Conservation (phyloP, 2,329 filamentous ascomycete genomes). For the Calonectria leucothoes region DNA sequence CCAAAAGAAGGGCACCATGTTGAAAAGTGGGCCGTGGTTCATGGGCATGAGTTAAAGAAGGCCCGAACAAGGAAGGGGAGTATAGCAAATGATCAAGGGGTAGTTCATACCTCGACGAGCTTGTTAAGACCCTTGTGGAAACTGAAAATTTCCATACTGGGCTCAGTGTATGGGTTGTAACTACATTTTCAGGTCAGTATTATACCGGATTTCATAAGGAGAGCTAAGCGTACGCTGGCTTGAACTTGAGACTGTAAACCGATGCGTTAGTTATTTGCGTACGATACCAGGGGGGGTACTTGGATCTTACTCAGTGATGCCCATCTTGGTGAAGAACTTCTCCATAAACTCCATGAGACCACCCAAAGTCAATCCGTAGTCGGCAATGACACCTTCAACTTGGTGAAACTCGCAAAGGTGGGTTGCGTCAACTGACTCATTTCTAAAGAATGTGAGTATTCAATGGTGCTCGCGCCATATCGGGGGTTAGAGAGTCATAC, state of each 20-base stretch:
- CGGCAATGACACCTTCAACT: constrained; percentile 97
- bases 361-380: constrained; percentile 92
- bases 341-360: constrained; percentile 94
- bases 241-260: constrained; percentile 80
- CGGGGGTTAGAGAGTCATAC: not conserved
- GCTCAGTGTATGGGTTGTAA: constrained; percentile 95
- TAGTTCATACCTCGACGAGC: constrained; percentile 74
- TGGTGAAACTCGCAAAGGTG: constrained; percentile 99
- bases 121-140: constrained; percentile 91
- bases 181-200: constrained; percentile 4
- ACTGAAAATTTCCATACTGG: constrained; percentile 97
- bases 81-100: not conserved
- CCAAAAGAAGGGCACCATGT: not conserved
- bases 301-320: constrained; percentile 65
- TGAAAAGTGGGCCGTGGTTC: not conserved
- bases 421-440: constrained; percentile 96
- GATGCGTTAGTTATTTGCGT: not conserved
- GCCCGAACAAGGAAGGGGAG: not conserved
- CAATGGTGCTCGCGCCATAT: no score
- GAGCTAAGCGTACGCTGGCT: constrained; percentile 71
- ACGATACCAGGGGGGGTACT: not conserved
- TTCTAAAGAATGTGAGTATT: constrained; percentile 60
- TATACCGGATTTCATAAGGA: not conserved
- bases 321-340: constrained; percentile 97
- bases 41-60: not conserved